A percentile compares a stretch with the other conserved stretches of the same genome.
phyloP scores from a whole-genome alignment of 805 yeast genomes.

The Millerozyma miso region DNA sequence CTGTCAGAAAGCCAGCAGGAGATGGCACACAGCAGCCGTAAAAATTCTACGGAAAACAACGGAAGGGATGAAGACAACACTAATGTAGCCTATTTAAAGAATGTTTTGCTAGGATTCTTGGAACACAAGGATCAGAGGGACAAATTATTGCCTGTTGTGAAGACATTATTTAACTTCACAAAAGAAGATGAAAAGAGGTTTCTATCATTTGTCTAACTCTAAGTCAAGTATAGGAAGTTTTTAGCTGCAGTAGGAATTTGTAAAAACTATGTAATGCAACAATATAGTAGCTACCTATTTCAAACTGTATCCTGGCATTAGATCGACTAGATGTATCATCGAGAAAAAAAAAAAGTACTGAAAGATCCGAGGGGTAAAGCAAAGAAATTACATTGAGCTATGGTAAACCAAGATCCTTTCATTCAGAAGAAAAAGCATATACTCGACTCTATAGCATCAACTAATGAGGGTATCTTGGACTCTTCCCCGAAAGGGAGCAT shows the following conservation, averaged over 20 bases:
- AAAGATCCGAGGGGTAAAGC: too few species aligned
- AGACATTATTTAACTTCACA: constrained; percentile 65
- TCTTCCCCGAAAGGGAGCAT: constrained; percentile 86
- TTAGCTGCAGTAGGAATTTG: too few species aligned
- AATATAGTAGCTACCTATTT: too few species aligned
- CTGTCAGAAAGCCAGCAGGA: constrained; percentile 2
- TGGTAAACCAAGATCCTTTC: constrained; percentile 47
- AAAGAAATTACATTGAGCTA: too few species aligned
- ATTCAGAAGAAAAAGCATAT: constrained; percentile 61
- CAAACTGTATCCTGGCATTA: too few species aligned
- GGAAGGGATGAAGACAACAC: constrained; percentile 6
- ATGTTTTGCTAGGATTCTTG: constrained; percentile 84
- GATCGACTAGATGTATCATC: too few species aligned
- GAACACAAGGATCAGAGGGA: constrained; percentile 91
- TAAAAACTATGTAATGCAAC: too few species aligned
- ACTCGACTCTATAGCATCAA: constrained; percentile 47
- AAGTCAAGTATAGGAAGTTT: too few species aligned
- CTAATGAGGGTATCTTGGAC: constrained; percentile 45
- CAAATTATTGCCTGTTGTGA: constrained; percentile 79
- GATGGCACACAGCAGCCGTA: constrained; percentile 5
- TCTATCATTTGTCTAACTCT: constrained; percentile 18
- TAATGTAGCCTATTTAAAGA: constrained; percentile 70
- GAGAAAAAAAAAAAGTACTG: constrained; percentile 1
- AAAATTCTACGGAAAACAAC: constrained; percentile 11
- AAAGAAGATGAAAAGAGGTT: constrained; percentile 72